Evolutionary conservation across 495 filamentous ascomycete genomes (phyloP).

Genomic region (Podospora appendiculata): DNA sequence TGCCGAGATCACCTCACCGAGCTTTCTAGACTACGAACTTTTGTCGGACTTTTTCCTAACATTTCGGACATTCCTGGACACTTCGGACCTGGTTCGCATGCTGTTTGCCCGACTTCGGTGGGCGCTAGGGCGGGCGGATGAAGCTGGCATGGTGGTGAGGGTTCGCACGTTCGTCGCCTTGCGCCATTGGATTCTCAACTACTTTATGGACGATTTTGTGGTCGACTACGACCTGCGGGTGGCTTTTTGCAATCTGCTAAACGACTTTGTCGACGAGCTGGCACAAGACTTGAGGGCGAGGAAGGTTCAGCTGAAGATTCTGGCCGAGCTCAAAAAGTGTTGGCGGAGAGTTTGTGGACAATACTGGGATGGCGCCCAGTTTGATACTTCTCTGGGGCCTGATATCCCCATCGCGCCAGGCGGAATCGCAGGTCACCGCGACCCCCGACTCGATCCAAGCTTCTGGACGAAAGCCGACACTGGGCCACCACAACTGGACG

Average conservation of each 20-base stretch:
- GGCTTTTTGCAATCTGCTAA: conserved; percentile 76
- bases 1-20: conserved; percentile 94
- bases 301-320: conserved; percentile 78
- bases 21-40: conserved; percentile 94
- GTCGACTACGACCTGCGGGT: conserved; percentile 70
- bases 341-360: conserved; percentile 86
- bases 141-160: conserved; percentile 82
- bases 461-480: conserved; percentile 35
- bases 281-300: conserved; percentile 37
- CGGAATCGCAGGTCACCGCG: conserved; percentile 50
- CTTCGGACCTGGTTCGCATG: conserved; percentile 68
- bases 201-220: conserved; percentile 93
- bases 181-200: conserved; percentile 97
- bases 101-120: conserved; percentile 78
- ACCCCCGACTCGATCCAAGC: conserved; percentile 41
- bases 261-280: conserved; percentile 59
- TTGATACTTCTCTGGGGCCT: conserved; percentile 47
- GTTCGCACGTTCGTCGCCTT: conserved; percentile 95
- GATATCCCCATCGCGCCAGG: conserved; percentile 72
- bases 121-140: conserved; percentile 74
- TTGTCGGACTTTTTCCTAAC: conserved; percentile 98
- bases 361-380: conserved; percentile 73
- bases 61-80: conserved; percentile 75
- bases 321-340: conserved; percentile 92
- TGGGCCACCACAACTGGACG: conserved; percentile 35